Percentiles rank a stretch among this genome's conserved stretches.
These are phyloP conservation scores for Solanum pinnatisectum DNA, from an alignment of 257 asterid genomes.

Conservation along the genomic window DNA sequence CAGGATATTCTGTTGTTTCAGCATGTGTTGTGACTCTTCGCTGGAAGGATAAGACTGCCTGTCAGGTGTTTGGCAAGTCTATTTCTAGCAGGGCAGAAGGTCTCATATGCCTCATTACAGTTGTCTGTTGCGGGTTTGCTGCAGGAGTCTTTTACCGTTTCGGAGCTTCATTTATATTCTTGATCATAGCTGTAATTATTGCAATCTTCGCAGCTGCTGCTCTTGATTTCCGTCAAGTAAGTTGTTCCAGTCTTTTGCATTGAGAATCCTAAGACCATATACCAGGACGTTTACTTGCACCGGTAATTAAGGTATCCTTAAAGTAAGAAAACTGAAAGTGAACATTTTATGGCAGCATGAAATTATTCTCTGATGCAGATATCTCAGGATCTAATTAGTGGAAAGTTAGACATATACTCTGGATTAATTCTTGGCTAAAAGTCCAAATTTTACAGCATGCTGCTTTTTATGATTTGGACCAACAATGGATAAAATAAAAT, in stretches of 20 bases:
- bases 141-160: conserved; percentile 62
- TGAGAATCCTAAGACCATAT: neutral
- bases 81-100: conserved; percentile 59
- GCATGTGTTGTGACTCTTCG: conserved; percentile 90
- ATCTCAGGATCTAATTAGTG: neutral
- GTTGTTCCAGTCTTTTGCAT: conserved; percentile 8
- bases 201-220: conserved; percentile 48
- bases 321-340: neutral
- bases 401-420: neutral
- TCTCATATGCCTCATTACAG: conserved; percentile 48
- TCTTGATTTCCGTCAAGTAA: conserved; percentile 67
- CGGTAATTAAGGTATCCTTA: neutral
- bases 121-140: conserved; percentile 72
- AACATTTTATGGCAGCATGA: neutral
- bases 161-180: conserved; percentile 44
- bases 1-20: conserved; percentile 91
- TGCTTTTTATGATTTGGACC: neutral
- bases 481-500: neutral
- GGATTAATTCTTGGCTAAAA: neutral
- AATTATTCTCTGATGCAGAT: neutral
- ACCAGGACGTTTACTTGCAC: neutral
- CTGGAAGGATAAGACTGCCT: conserved; percentile 48
- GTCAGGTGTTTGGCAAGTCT: conserved; percentile 21
- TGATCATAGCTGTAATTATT: conserved; percentile 43
- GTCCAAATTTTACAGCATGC: neutral